Conservation (phyloP, 2,329 filamentous ascomycete genomes). For the Venturia nashicola region DNA sequence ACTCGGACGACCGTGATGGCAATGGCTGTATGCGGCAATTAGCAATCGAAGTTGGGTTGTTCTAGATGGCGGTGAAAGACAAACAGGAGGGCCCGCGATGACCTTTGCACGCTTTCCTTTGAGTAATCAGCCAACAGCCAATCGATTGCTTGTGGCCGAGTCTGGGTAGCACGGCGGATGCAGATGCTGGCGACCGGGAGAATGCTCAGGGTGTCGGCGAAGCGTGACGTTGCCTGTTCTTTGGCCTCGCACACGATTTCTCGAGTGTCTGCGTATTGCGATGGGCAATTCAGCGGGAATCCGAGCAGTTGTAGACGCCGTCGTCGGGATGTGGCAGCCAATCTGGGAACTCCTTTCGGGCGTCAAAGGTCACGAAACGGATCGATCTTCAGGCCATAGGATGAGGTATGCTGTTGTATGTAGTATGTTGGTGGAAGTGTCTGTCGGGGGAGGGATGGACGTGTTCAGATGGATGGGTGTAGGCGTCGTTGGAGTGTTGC, state of each 20-base stretch:
- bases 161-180: background rate
- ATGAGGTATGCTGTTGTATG: background rate
- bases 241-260: background rate
- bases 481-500: background rate
- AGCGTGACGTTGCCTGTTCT: background rate
- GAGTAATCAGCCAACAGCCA: background rate
- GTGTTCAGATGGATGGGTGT: background rate
- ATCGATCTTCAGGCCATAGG: background rate
- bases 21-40: constrained; percentile 2
- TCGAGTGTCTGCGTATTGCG: background rate
- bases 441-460: background rate
- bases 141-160: constrained; percentile 1
- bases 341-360: background rate
- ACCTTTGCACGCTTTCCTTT: background rate
- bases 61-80: background rate
- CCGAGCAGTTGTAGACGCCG: background rate
- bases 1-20: background rate
- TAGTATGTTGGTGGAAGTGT: background rate
- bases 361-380: background rate
- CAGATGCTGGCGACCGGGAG: background rate
- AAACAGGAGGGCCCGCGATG: background rate
- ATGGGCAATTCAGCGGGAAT: background rate
- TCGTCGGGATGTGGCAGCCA: background rate
- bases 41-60: background rate
- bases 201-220: background rate